Percentiles rank a stretch among this genome's conserved stretches.
Evolutionary conservation across 73 alveolate species (phyloP).

Genomic region (Paramecium octaurelia): DNA sequence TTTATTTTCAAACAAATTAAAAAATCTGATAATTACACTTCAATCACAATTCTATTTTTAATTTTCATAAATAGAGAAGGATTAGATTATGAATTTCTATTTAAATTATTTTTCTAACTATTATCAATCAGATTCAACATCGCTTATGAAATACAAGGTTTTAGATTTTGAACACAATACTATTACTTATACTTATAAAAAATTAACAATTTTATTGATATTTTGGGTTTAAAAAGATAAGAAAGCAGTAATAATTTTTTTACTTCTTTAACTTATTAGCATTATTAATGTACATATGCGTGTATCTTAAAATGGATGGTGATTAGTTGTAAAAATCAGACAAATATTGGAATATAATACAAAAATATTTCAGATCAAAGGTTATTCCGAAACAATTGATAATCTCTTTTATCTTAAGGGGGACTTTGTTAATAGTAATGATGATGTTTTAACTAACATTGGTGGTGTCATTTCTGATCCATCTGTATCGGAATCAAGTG

Average conservation of each 20-base stretch:
- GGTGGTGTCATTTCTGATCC: conserved; percentile 9
- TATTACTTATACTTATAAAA: neutral
- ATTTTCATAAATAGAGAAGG: too few species aligned
- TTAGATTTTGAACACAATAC: neutral
- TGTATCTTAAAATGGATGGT: neutral
- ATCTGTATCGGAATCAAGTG: conserved; percentile 42
- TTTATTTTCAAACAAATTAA: neutral
- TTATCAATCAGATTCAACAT: neutral
- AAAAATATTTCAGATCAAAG: neutral
- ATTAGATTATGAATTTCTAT: too few species aligned
- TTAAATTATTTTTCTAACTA: neutral
- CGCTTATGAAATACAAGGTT: neutral
- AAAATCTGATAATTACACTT: neutral
- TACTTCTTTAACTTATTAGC: neutral
- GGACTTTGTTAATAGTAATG: neutral
- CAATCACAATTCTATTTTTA: neutral
- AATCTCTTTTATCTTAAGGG: conserved; percentile 27
- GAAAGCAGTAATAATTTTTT: neutral
- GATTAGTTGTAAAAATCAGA: neutral
- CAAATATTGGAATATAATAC: neutral
- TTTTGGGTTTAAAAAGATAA: neutral
- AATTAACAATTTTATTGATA: neutral
- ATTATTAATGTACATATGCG: neutral
- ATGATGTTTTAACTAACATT: neutral
- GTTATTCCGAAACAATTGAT: neutral